Percentiles rank a stretch among this genome's conserved stretches.
These are phyloP conservation scores for Fusarium tricinctum DNA, from an alignment of 2,329 filamentous ascomycete genomes.

Conservation along the genomic window DNA sequence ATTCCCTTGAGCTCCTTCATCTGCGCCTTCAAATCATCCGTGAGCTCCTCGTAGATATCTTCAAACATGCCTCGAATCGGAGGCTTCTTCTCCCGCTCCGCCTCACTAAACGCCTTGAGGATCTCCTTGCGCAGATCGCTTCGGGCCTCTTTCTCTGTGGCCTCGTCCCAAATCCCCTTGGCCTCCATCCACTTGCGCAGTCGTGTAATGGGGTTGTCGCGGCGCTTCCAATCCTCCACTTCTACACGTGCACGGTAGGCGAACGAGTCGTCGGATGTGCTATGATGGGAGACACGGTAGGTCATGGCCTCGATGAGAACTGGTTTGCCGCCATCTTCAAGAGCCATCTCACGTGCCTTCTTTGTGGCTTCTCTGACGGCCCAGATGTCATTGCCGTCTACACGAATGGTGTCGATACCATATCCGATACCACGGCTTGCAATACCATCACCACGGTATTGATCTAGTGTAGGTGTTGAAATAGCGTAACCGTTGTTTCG, in stretches of 20 bases:
- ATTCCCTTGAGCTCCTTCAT: constrained; percentile 79
- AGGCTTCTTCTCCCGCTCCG: constrained; percentile 85
- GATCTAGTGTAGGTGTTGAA: constrained; percentile 88
- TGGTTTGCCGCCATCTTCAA: constrained; percentile 83
- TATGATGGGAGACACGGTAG: constrained; percentile 98
- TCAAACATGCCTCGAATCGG: constrained; percentile 81
- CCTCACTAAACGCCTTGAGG: constrained; percentile 85
- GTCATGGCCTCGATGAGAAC: constrained; percentile 96
- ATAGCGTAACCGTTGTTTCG: constrained; percentile 95
- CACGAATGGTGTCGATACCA: constrained; percentile 92
- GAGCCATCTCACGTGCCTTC: constrained; percentile 81
- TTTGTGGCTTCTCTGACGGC: constrained; percentile 86
- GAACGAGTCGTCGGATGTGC: constrained; percentile 96
- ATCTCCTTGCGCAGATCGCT: constrained; percentile 79
- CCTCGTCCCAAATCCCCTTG: constrained; percentile 86
- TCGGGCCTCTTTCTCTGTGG: constrained; percentile 80
- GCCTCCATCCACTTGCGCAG: constrained; percentile 92
- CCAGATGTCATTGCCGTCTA: constrained; percentile 96
- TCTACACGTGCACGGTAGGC: constrained; percentile 94
- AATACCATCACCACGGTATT: constrained; percentile 93
- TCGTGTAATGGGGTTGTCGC: constrained; percentile 89
- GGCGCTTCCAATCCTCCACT: constrained; percentile 93
- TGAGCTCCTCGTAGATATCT: constrained; percentile 90
- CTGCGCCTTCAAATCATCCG: constrained; percentile 82
- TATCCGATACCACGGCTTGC: constrained; percentile 89